These are phyloP conservation scores for Arthrobotrys pseudoclavata DNA, from an alignment of 2,329 filamentous ascomycete species.

Conservation along the genomic window DNA sequence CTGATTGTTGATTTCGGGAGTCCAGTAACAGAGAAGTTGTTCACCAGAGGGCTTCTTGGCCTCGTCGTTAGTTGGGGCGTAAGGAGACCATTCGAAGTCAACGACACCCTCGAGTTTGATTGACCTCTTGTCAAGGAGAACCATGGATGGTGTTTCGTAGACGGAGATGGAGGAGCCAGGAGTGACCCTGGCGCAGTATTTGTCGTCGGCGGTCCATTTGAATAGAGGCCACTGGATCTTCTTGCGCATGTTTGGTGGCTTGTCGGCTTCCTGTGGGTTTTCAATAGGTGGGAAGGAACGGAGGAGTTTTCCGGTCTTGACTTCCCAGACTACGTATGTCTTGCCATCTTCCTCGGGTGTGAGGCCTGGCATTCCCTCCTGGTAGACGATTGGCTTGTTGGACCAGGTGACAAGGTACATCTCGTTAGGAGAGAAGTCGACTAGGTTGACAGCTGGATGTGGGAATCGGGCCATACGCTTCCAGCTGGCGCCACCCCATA, in stretches of 20 bases:
- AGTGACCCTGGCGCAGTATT: constrained; percentile 93
- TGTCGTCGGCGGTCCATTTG: constrained; percentile 98
- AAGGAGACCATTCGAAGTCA: constrained; percentile 98
- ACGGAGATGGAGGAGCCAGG: constrained; percentile 90
- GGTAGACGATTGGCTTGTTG: constrained; percentile 89
- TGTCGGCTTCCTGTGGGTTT: constrained; percentile 73
- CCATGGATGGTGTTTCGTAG: constrained; percentile 91
- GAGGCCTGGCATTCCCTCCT: constrained; percentile 87
- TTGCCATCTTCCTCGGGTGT: constrained; percentile 96
- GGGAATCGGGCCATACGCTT: constrained; percentile 91
- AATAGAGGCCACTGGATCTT: constrained; percentile 99
- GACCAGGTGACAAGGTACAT: constrained; percentile 98
- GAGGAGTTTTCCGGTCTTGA: constrained; percentile 87
- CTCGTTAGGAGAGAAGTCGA: constrained; percentile 94
- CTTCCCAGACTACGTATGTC: constrained; percentile 99
- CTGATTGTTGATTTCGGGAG: constrained; percentile 96
- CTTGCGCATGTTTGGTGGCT: constrained; percentile 77
- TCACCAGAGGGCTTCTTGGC: constrained; percentile 83
- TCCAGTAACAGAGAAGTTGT: constrained; percentile 98
- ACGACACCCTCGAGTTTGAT: constrained; percentile 97
- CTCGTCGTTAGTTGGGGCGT: constrained; percentile 83
- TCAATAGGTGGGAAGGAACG: constrained; percentile 95
- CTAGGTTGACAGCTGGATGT: constrained; percentile 93
- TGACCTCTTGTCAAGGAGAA: constrained; percentile 86
- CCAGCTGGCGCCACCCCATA: constrained; percentile 95